A percentile compares a stretch with the other conserved stretches of the same genome.
Evolutionary conservation across 257 asterid genomes (phyloP).

Genomic region (Lithospermum erythrorhizon): DNA sequence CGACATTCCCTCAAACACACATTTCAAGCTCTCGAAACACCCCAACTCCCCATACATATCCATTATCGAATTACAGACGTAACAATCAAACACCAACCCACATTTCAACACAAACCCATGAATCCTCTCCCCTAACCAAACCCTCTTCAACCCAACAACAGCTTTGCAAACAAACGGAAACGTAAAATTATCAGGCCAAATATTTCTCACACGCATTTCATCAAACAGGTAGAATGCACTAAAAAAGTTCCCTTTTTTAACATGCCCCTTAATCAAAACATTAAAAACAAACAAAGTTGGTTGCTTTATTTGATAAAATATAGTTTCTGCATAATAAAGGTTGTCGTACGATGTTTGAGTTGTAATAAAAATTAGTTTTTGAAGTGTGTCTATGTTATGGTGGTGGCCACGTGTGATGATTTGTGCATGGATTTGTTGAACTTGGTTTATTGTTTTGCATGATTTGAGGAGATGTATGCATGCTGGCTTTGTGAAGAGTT

Average conservation of each 20-base stretch:
- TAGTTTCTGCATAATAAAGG: conserved; percentile 40
- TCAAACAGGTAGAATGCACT: conserved; percentile 32
- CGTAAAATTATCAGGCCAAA: conserved; percentile 56
- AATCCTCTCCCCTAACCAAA: conserved; percentile 51
- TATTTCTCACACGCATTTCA: conserved; percentile 22
- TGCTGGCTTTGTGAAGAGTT: conserved; percentile 13
- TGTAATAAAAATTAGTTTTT: conserved; percentile 57
- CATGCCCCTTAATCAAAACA: too few species aligned
- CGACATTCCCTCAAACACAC: conserved; percentile 69
- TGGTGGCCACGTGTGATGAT: conserved; percentile 47
- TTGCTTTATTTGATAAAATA: conserved; percentile 33
- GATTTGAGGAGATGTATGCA: conserved; percentile 46
- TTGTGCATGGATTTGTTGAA: conserved; percentile 62
- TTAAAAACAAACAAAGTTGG: conserved; percentile 31
- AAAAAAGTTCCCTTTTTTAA: too few species aligned
- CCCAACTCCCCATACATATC: conserved; percentile 60
- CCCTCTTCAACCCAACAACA: conserved; percentile 37
- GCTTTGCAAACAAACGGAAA: conserved; percentile 80
- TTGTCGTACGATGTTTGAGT: conserved; percentile 23
- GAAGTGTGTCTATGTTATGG: conserved; percentile 46
- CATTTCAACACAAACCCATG: conserved; percentile 65
- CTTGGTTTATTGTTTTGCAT: conserved; percentile 49
- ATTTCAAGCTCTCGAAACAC: conserved; percentile 25
- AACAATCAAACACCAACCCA: conserved; percentile 52
- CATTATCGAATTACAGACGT: conserved; percentile 56